Evolutionary conservation across 2,329 filamentous ascomycete species (phyloP), one percentile per base, ranked within the genome.

Genomic region (Monosporascus sp.): DNA sequence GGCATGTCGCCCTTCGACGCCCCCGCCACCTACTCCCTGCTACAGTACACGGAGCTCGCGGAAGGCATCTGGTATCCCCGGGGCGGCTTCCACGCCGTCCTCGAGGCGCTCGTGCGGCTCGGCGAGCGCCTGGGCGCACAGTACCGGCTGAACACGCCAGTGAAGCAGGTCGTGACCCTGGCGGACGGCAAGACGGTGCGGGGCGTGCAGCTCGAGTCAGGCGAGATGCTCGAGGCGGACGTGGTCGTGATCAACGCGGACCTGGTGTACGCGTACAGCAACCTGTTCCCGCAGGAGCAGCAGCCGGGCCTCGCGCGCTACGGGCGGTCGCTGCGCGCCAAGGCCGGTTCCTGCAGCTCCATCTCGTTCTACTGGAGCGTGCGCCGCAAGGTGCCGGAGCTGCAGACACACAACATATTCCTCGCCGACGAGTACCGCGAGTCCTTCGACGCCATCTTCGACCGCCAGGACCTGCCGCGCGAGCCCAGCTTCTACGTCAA

Each of bases 311-410:
- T 61, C 11, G 55, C 58, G 6, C 59, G 54, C 20, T 73, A 75
- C 59, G 68, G 68, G 50, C 60, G 64, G 50, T 69, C 68, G 3
- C 68, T 80, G 5, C 65, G 70, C 31, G 74, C 77, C 53, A 72
- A 79, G 5, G 72, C 79, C 14, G 78, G 83, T 1, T 88, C 84
- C 0, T 90, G 86, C 70, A 87, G 83, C 57, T 86, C 83, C 53
- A 87, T 90, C 59, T 88, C 84, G 5, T 90, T 90, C 70, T 90
- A 89, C 74, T 91, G 86, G 86, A 80, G 81, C 3, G 74, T 89
- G 20, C 75, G 81, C 54, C 72, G 75, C 49, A 75, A 77, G 49
- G 71, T 90, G 2, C 80, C 82, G 0, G 79, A 87, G 66, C 77
- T 91, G 2, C 74, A 78, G 18, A 81, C 84, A 0, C 88, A 91